Base-by-base conservation (phyloP, 176 grass and related monocot genomes). In the Cenchrus fungigraminus region DNA sequence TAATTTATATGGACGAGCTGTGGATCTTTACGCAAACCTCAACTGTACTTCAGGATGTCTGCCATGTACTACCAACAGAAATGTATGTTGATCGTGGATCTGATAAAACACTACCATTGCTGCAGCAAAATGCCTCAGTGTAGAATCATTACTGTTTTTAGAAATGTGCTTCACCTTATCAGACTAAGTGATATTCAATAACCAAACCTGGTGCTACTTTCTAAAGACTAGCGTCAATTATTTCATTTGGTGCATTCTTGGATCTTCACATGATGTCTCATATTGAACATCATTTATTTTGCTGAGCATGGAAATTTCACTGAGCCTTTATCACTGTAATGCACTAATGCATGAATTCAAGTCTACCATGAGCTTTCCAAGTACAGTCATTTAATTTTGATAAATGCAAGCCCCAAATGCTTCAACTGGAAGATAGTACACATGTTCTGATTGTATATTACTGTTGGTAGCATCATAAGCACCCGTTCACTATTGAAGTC, bases 351-450 rank as follows among this genome's bases (percentile, higher is more conserved):
- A 25, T 1, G 13, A 47, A 71, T 71, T 60, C 51, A 31, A 68
- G 83, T 50, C 25, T 67, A 31, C 14, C 28, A 47, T 19, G 44
- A 22, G 61, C 4, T 4, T 28, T 86, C 43, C 55, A 71, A 11
- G 64, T 60, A 74, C 28, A 28, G 28, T 58, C 6, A 37, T 80
- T 16, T 85, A 85, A 50, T 25, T 80, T 12, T 81, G 74, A 50
- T 44, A 44, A 71, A 51, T 51, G n/a, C 46, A 73, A 16, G 46
- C 19, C 4, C 43, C 5, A 34, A 8, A 79, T 25, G 69, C 45
- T 46, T 68, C 15, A 76, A 79, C 44, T 29, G 11, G 29, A 75
- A 76, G 65, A 31, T 44, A 79, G 53, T 29, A 53, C 13, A 60
- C 51, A 85, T 69, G 34, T 58, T 83, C 47, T 58, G 59, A 51